These are phyloP conservation scores for Lotmaria passim DNA, from an alignment of 208 protist genomes.

Conservation along the genomic window DNA sequence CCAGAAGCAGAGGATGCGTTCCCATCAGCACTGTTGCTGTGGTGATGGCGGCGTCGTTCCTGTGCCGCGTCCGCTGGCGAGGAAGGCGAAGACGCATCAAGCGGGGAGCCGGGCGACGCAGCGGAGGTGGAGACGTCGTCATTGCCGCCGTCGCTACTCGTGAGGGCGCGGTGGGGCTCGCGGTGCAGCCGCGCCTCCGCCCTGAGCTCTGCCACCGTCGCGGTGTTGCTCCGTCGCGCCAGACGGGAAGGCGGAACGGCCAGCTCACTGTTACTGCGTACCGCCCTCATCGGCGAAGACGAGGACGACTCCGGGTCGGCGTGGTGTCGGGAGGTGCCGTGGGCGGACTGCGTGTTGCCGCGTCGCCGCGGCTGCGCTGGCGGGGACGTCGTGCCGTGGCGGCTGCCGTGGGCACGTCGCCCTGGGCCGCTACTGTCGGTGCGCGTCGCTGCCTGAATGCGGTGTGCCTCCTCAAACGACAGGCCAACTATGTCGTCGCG, in stretches of 20 bases:
- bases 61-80: background rate
- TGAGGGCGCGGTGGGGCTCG: background rate
- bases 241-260: background rate
- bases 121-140: conserved; percentile 4
- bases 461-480: conserved; percentile 41
- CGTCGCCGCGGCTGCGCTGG: background rate
- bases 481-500: conserved; percentile 60
- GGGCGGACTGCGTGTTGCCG: conserved; percentile 2
- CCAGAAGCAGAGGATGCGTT: background rate
- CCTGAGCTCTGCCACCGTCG: background rate
- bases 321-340: conserved; percentile 4
- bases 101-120: background rate
- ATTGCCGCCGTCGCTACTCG: background rate
- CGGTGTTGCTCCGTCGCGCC: conserved; percentile 5
- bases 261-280: background rate
- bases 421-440: background rate
- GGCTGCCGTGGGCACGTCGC: background rate
- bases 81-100: background rate
- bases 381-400: background rate
- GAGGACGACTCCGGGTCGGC: conserved; percentile 1
- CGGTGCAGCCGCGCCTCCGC: background rate
- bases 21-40: background rate
- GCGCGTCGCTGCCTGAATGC: conserved; percentile 22
- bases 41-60: background rate
- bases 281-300: background rate